phyloP scores from a whole-genome alignment of 257 asterid genomes.

The Verbena officinalis region DNA sequence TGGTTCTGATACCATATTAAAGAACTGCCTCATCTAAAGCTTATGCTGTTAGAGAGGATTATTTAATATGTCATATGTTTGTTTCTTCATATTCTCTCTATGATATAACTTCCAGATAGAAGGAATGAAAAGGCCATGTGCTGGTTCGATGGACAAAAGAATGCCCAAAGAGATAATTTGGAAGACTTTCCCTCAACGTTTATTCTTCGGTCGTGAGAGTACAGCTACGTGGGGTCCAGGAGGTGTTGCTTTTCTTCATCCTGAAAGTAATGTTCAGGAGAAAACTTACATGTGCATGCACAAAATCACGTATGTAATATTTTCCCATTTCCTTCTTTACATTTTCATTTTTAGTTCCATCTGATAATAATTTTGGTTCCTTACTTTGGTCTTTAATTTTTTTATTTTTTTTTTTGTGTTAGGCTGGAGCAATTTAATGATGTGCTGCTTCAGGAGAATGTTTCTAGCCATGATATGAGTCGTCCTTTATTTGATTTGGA shows the following conservation, averaged over 20 bases:
- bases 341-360: not conserved
- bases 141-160: slow-evolving; percentile 78
- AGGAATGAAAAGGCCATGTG: slow-evolving; percentile 74
- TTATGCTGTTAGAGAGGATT: no score
- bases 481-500: slow-evolving; percentile 63
- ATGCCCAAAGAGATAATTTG: slow-evolving; percentile 65
- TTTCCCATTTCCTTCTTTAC: slow-evolving; percentile 10
- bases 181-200: slow-evolving; percentile 78
- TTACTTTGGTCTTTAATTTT: slow-evolving; percentile 1
- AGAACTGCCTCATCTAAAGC: no score
- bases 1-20: no score
- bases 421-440: slow-evolving; percentile 98
- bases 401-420: slow-evolving; percentile 9
- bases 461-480: slow-evolving; percentile 42
- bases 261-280: slow-evolving; percentile 59
- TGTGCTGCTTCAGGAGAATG: slow-evolving; percentile 79
- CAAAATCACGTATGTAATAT: slow-evolving; percentile 76
- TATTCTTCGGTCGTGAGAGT: slow-evolving; percentile 77
- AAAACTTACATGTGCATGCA: slow-evolving; percentile 73
- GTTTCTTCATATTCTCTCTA: slow-evolving; percentile 8
- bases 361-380: not conserved
- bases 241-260: slow-evolving; percentile 95
- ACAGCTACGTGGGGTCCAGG: slow-evolving; percentile 94
- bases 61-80: no score
- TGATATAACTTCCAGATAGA: slow-evolving; percentile 56